phyloP scores from a whole-genome alignment of 345 rosid species.

The Hevea brasiliensis region DNA sequence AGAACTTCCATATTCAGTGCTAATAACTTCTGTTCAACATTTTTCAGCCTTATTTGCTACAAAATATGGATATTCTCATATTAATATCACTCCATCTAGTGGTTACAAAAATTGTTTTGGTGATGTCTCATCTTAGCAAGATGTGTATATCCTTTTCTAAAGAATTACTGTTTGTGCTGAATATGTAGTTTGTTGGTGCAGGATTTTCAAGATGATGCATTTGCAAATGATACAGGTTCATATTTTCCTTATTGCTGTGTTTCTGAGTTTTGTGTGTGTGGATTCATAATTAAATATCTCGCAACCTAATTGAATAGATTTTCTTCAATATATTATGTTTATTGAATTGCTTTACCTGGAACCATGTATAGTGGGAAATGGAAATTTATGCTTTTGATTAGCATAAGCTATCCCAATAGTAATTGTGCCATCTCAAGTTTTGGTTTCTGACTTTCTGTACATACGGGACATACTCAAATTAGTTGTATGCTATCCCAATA shows the following conservation, averaged over 20 bases:
- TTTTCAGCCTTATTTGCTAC: too few relatives aligned
- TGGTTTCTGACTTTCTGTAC: too few relatives aligned
- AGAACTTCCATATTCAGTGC: too few relatives aligned
- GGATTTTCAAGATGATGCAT: conserved; percentile 55
- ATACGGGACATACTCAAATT: too few relatives aligned
- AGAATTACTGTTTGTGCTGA: conserved; percentile 11
- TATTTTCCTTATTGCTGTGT: conserved; percentile 1
- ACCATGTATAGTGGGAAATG: too few relatives aligned
- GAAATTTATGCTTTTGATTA: too few relatives aligned
- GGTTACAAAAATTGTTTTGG: background rate
- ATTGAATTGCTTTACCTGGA: too few relatives aligned
- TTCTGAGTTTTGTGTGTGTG: background rate
- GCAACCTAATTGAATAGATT: background rate
- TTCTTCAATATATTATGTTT: background rate
- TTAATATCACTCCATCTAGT: background rate
- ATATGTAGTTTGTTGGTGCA: conserved; percentile 40
- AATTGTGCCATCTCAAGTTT: too few relatives aligned
- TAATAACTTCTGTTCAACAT: too few relatives aligned
- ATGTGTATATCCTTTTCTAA: background rate
- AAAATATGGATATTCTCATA: background rate
- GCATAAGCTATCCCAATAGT: too few relatives aligned
- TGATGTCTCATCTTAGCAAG: background rate
- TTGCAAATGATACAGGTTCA: conserved; percentile 84
- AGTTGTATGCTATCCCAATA: too few relatives aligned
- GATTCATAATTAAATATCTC: too few relatives aligned